Evolutionary conservation across 768 basidiomycete genomes (phyloP).

Genomic region (Rhodocollybia butyracea): DNA sequence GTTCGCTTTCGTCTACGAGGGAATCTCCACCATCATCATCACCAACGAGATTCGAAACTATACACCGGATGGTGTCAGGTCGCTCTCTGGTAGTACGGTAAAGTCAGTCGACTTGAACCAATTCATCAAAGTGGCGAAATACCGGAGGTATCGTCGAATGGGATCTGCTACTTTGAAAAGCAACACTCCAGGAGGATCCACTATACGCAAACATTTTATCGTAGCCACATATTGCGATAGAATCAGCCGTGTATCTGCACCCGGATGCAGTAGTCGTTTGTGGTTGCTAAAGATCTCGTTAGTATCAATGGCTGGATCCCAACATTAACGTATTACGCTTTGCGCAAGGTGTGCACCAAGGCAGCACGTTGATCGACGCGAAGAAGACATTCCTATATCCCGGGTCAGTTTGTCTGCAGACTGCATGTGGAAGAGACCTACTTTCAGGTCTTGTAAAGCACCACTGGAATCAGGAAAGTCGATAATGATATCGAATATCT

Average conservation of each 20-base stretch:
- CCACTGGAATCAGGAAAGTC: slow-evolving; percentile 87
- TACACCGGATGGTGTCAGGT: slow-evolving; percentile 90
- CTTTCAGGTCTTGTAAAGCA: slow-evolving; percentile 85
- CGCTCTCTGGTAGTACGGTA: slow-evolving; percentile 53
- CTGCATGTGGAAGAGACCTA: slow-evolving; percentile 20
- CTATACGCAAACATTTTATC: slow-evolving; percentile 83
- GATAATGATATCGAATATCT: slow-evolving; percentile 96
- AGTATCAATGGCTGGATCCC: neutral
- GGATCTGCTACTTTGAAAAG: slow-evolving; percentile 93
- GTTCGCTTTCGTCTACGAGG: slow-evolving; percentile 81
- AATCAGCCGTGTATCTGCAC: slow-evolving; percentile 91
- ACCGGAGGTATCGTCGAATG: slow-evolving; percentile 87
- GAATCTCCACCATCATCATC: slow-evolving; percentile 80
- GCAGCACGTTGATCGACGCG: slow-evolving; percentile 77
- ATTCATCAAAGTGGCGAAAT: neutral
- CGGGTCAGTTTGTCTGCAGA: neutral
- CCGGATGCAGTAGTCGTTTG: slow-evolving; percentile 90
- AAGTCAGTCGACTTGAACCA: slow-evolving; percentile 2
- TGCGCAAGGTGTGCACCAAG: slow-evolving; percentile 74
- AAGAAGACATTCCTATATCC: slow-evolving; percentile 69
- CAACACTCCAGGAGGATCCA: slow-evolving; percentile 92
- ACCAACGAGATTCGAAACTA: slow-evolving; percentile 88
- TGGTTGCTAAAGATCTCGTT: slow-evolving; percentile 54
- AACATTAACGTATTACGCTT: slow-evolving; percentile 52
- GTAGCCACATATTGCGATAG: slow-evolving; percentile 88